Conservation (phyloP, 2,329 filamentous ascomycete genomes). For the Fusarium sp. region DNA sequence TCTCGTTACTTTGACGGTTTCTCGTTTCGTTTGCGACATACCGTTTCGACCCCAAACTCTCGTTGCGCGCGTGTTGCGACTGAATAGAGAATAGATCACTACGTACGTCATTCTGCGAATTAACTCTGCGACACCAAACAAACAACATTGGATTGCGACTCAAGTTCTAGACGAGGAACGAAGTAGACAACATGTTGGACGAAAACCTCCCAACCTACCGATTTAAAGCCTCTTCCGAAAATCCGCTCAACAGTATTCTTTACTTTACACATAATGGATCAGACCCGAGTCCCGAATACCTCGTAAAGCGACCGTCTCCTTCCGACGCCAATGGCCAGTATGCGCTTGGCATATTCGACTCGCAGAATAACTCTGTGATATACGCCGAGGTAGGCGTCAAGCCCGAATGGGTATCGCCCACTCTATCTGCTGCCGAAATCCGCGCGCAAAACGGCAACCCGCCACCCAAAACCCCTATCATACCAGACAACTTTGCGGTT, state of each 20-base stretch:
- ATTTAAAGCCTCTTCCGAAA: slow-evolving; percentile 63
- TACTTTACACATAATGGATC: slow-evolving; percentile 78
- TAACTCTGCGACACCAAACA: slow-evolving; percentile 16
- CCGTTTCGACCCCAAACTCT: not conserved
- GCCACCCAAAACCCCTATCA: slow-evolving; percentile 73
- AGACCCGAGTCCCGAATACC: slow-evolving; percentile 82
- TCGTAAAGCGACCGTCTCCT: slow-evolving; percentile 78
- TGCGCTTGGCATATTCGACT: slow-evolving; percentile 85
- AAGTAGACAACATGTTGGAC: slow-evolving; percentile 77
- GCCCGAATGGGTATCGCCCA: slow-evolving; percentile 87
- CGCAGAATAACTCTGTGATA: slow-evolving; percentile 81
- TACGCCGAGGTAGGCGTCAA: slow-evolving; percentile 87
- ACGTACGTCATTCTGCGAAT: slow-evolving; percentile 30
- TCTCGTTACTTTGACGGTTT: not conserved
- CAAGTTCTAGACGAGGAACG: not conserved
- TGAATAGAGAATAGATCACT: slow-evolving; percentile 1
- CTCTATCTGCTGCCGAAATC: slow-evolving; percentile 82
- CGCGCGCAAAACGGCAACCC: slow-evolving; percentile 71
- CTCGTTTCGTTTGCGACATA: not conserved
- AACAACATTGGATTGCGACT: slow-evolving; percentile 6
- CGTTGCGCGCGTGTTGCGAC: slow-evolving; percentile 2
- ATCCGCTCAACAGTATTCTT: slow-evolving; percentile 66
- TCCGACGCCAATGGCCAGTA: slow-evolving; percentile 83
- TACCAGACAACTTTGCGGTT: slow-evolving; percentile 83
- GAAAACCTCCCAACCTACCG: slow-evolving; percentile 86